These are phyloP conservation scores for Penicillium ochrochloron DNA, from an alignment of 495 filamentous ascomycete genomes.

Conservation along the genomic window DNA sequence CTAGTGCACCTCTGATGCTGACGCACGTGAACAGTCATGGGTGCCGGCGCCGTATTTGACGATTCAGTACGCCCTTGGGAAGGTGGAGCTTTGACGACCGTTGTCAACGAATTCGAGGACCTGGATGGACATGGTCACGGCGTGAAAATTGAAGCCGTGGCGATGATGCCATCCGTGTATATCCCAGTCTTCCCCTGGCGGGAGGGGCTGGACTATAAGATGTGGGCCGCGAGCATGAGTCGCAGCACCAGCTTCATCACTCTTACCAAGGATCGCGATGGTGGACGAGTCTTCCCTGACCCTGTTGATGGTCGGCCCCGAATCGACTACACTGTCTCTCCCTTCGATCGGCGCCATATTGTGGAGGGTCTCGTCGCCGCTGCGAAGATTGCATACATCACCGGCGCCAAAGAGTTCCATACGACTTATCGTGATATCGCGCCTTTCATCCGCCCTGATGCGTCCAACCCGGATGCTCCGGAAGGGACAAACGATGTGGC, in stretches of 20 bases:
- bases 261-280: conserved; percentile 71
- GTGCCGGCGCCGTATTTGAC: conserved; percentile 64
- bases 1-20: conserved; percentile 5
- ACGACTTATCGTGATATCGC: conserved; percentile 60
- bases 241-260: conserved; percentile 71
- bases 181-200: conserved; percentile 66
- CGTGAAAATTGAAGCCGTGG: conserved; percentile 73
- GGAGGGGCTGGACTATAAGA: conserved; percentile 69
- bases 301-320: conserved; percentile 64
- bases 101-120: conserved; percentile 79
- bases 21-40: conserved; percentile 43
- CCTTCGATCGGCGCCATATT: conserved; percentile 70
- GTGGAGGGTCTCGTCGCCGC: conserved; percentile 72
- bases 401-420: conserved; percentile 79
- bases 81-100: conserved; percentile 74
- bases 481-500: conserved; percentile 67
- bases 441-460: conserved; percentile 64
- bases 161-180: conserved; percentile 66
- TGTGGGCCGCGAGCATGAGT: conserved; percentile 60
- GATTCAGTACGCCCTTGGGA: conserved; percentile 78
- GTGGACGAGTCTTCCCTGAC: conserved; percentile 77
- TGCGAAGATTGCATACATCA: conserved; percentile 75
- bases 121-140: conserved; percentile 83
- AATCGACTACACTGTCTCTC: conserved; percentile 69
- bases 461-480: conserved; percentile 34